Base-by-base conservation (phyloP, 1,284 basidiomycete genomes). In the Gastroboletus turbinatus region DNA sequence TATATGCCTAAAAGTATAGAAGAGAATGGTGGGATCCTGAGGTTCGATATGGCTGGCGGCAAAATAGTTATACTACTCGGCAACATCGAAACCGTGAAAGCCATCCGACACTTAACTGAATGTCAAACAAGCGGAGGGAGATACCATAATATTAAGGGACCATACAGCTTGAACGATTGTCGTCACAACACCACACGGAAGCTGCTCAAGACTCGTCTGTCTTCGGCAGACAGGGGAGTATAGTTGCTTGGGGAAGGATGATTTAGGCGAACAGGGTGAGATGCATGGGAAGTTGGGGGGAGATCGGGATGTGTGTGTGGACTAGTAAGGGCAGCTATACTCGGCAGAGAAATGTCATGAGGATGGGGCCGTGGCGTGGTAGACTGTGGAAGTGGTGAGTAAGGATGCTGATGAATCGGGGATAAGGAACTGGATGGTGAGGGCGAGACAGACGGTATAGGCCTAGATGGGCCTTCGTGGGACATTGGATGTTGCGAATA, bases 201-300 rank as follows among this genome's bases (percentile, higher is more conserved):
- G 29, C 80, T 78, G 60, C 76, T 77, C 50, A 86, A 63, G 16
- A 78, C 80, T 50, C 83, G 78, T 50, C 76, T 78, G 66, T 86
- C 84, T 64, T 86, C 84, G 36, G 78, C 72, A 16, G 83, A 82
- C 27, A 84, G 69, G 19, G 82, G 82, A 1, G 73, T 63, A 62
- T 84, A 84, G 11, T 68, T 67, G 2, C 67, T 63, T 23, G 70
- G 65, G 35, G 71, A 60, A 40, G 69, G 67, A n/a, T 58, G 59
- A 29, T 57, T 57, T 43, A 69, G 55, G 35, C 47, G 68, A 29
- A 70, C 50, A 25, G 51, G 53, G 51, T 64, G 62, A 53, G 61
- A 53, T 44, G 59, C 59, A 53, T 63, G 67, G 21, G 56, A 53
- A 47, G 65, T 27, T 62, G 61, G n/a, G 67, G 64, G 36, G 63